phyloP scores from a whole-genome alignment of 345 rosid genomes.

The Hibiscus syriacus region DNA sequence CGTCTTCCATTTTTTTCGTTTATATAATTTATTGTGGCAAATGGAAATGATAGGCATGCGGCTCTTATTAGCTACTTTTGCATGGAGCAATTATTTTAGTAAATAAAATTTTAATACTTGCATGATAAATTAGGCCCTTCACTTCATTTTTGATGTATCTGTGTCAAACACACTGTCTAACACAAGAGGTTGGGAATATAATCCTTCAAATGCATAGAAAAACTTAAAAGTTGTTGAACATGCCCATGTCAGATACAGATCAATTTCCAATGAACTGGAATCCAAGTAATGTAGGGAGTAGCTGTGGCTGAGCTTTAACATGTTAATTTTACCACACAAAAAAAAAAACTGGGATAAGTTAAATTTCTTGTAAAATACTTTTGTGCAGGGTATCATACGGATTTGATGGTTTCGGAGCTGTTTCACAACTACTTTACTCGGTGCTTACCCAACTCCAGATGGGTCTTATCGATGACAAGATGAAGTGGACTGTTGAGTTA shows the following conservation, averaged over 20 bases:
- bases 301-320: neutral
- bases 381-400: conserved; percentile 58
- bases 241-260: neutral
- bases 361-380: neutral
- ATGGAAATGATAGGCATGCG: neutral
- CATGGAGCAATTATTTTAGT: neutral
- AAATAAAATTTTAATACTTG: neutral
- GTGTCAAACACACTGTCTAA: neutral
- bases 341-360: no score
- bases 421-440: conserved; percentile 52
- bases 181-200: neutral
- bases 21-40: neutral
- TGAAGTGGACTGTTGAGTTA: conserved; percentile 67
- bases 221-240: neutral
- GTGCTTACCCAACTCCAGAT: conserved; percentile 79
- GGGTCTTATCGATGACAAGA: conserved; percentile 77
- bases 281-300: neutral
- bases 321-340: neutral
- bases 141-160: neutral
- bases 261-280: neutral
- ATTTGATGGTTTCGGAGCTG: conserved; percentile 59
- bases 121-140: neutral
- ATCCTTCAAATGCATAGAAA: no score
- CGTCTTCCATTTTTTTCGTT: neutral
- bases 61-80: neutral